A percentile compares a stretch with the other conserved stretches of the same genome.
Evolutionary conservation across 495 filamentous ascomycete species (phyloP).

Genomic region (Hyphodiscus hymeniophilus): DNA sequence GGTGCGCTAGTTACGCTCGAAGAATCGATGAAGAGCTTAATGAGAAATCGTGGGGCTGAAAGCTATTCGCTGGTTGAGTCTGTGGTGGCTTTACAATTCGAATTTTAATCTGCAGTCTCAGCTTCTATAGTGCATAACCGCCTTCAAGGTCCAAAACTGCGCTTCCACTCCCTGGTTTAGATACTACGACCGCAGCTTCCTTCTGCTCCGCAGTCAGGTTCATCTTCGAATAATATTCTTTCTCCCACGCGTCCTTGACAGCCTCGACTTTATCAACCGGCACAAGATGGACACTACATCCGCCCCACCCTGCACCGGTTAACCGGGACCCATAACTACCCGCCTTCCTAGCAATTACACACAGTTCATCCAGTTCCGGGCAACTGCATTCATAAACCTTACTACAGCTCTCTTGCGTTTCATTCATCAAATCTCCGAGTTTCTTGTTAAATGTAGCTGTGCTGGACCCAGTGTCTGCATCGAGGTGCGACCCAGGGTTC

Average conservation of each 20-base stretch:
- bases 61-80: too few relatives aligned
- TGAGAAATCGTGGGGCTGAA: too few relatives aligned
- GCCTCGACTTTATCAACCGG: constrained; percentile 77
- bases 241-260: constrained; percentile 67
- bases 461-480: constrained; percentile 32
- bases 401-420: constrained; percentile 78
- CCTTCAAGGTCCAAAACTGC: constrained; percentile 31
- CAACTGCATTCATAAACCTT: constrained; percentile 85
- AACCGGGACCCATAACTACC: constrained; percentile 80
- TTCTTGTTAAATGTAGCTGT: constrained; percentile 54
- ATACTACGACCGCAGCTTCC: constrained; percentile 77
- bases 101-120: too few relatives aligned
- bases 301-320: constrained; percentile 95
- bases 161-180: constrained; percentile 71
- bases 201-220: constrained; percentile 66
- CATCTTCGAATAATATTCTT: constrained; percentile 77
- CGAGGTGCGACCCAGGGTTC: constrained; percentile 24
- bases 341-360: constrained; percentile 63
- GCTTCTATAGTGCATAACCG: too few relatives aligned
- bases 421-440: constrained; percentile 81
- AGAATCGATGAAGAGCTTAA: too few relatives aligned
- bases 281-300: constrained; percentile 89
- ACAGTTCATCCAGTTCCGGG: constrained; percentile 81
- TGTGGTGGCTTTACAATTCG: too few relatives aligned
- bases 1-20: too few relatives aligned